A percentile compares a stretch with the other conserved stretches of the same genome.
Conservation (phyloP, 768 basidiomycete species). For the Kwoniella sp. region DNA sequence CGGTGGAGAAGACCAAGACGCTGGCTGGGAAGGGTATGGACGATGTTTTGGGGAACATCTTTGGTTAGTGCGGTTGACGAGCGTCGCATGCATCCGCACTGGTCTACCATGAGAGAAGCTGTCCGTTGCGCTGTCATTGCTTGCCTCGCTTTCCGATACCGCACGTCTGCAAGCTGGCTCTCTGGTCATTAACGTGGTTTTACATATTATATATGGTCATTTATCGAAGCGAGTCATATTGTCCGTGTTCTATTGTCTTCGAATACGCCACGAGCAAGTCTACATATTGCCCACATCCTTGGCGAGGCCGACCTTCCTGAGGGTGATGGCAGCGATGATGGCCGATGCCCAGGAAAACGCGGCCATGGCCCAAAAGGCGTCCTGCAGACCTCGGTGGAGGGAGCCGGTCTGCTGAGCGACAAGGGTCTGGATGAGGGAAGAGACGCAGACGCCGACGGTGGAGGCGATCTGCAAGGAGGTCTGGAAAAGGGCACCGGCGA, state of each 20-base stretch:
- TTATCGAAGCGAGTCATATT: no score
- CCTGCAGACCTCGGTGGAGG: conserved; percentile 13
- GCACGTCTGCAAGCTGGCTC: no score
- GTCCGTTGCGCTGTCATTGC: no score
- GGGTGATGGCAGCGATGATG: conserved; percentile 7
- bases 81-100: not conserved
- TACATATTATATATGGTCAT: no score
- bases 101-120: no score
- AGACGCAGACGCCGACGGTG: conserved; percentile 23
- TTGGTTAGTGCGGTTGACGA: conserved; percentile 29
- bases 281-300: conserved; percentile 24
- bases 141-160: no score
- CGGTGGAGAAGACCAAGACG: conserved; percentile 19
- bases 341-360: conserved; percentile 18
- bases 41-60: conserved; percentile 43
- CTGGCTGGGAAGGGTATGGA: conserved; percentile 37
- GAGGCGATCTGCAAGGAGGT: conserved; percentile 22
- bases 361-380: conserved; percentile 22
- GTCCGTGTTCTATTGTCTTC: no score
- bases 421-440: conserved; percentile 14
- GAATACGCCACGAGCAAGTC: no score
- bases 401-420: conserved; percentile 4
- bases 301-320: conserved; percentile 21
- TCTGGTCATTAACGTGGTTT: no score
- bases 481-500: conserved; percentile 31